These are phyloP conservation scores for Penicillium steckii DNA, from an alignment of 495 filamentous ascomycete genomes.

Conservation along the genomic window DNA sequence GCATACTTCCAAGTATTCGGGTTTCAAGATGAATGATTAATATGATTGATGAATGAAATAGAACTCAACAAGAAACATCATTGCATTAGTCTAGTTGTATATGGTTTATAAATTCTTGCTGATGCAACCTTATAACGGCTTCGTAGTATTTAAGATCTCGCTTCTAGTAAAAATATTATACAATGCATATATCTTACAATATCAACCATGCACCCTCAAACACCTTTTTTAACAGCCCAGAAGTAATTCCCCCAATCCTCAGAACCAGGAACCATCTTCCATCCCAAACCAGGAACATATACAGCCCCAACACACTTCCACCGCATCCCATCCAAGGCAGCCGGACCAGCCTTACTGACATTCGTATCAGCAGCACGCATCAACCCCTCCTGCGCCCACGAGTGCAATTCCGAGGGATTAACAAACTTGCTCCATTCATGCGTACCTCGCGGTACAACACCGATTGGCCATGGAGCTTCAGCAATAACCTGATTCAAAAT, in stretches of 20 bases:
- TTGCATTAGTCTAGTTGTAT: background rate
- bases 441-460: constrained; percentile 87
- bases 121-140: too few species aligned
- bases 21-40: background rate
- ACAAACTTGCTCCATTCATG: constrained; percentile 97
- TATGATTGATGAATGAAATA: background rate
- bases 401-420: constrained; percentile 76
- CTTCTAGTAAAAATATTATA: constrained; percentile 1
- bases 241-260: constrained; percentile 97
- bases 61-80: background rate
- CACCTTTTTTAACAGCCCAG: constrained; percentile 73
- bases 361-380: constrained; percentile 41
- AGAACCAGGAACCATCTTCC: constrained; percentile 78
- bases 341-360: constrained; percentile 50
- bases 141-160: too few species aligned
- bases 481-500: constrained; percentile 88
- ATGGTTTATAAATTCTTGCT: background rate
- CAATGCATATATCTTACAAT: constrained; percentile 11
- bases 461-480: constrained; percentile 72
- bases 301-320: constrained; percentile 69
- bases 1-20: background rate
- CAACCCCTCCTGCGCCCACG: constrained; percentile 51
- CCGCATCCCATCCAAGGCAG: constrained; percentile 49
- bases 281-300: constrained; percentile 88
- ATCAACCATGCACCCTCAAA: constrained; percentile 15